These are phyloP conservation scores for Sarocladium strictum DNA, from an alignment of 2,329 filamentous ascomycete genomes.

Conservation along the genomic window DNA sequence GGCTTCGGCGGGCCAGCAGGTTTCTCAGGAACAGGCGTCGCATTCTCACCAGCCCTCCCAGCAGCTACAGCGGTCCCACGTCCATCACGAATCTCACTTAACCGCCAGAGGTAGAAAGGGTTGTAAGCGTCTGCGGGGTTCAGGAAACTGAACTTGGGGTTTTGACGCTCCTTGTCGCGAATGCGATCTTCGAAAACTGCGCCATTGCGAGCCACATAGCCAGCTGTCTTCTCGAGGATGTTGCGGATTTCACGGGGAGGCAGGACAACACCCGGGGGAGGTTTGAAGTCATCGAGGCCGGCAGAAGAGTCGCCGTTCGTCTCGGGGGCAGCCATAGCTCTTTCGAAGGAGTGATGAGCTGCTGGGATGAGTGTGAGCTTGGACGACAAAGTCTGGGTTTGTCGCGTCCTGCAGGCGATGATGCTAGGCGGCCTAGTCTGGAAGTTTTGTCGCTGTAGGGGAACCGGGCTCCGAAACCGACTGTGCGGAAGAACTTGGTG, in stretches of 20 bases:
- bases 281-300: slow-evolving; percentile 62
- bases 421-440: background rate
- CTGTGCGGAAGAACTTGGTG: background rate
- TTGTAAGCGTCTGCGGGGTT: slow-evolving; percentile 76
- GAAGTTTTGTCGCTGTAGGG: slow-evolving; percentile 7
- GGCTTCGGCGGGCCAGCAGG: slow-evolving; percentile 80
- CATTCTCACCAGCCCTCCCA: slow-evolving; percentile 62
- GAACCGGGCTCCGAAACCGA: background rate
- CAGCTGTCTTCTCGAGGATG: slow-evolving; percentile 88
- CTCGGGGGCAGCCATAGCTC: slow-evolving; percentile 25
- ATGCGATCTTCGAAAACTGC: slow-evolving; percentile 75
- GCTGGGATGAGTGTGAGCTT: background rate
- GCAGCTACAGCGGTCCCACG: slow-evolving; percentile 73
- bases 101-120: slow-evolving; percentile 84
- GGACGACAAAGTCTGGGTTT: background rate
- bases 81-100: slow-evolving; percentile 78
- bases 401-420: slow-evolving; percentile 8
- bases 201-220: slow-evolving; percentile 72
- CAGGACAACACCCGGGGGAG: slow-evolving; percentile 76
- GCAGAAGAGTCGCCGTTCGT: slow-evolving; percentile 47
- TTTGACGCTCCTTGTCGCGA: slow-evolving; percentile 74
- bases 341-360: slow-evolving; percentile 10
- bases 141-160: slow-evolving; percentile 90
- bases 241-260: slow-evolving; percentile 83
- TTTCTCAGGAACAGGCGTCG: slow-evolving; percentile 43